Evolutionary conservation across 2,329 filamentous ascomycete genomes (phyloP).

Genomic region (Xylaria sp.): DNA sequence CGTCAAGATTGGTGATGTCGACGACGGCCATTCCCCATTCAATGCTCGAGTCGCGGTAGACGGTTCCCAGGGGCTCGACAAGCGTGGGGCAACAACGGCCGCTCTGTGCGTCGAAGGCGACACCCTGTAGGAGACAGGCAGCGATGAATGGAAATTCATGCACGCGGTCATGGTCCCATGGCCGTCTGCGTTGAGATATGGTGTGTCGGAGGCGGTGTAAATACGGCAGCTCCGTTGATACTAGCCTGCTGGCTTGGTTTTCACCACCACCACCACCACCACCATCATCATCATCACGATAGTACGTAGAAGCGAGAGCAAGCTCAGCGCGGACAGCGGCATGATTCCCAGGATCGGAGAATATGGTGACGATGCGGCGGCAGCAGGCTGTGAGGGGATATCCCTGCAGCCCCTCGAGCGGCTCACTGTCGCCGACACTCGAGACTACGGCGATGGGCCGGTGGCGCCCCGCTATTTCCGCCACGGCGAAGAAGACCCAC

Average conservation of each 20-base stretch:
- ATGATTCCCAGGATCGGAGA: conserved; percentile 37
- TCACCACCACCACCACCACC: no score
- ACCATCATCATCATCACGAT: no score
- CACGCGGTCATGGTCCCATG: conserved; percentile 37
- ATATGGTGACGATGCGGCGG: conserved; percentile 38
- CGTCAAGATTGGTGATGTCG: conserved; percentile 38
- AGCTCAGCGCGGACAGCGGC: conserved; percentile 35
- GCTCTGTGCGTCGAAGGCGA: conserved; percentile 29
- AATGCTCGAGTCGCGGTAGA: conserved; percentile 38
- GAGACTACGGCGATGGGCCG: conserved; percentile 35
- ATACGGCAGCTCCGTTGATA: conserved; percentile 13
- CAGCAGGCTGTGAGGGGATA: conserved; percentile 35
- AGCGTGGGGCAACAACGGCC: conserved; percentile 19
- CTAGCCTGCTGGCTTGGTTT: not conserved
- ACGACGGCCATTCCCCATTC: conserved; percentile 42
- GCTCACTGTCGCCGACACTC: conserved; percentile 24
- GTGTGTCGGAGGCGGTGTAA: not conserved
- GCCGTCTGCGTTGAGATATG: conserved; percentile 14
- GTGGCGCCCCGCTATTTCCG: conserved; percentile 30
- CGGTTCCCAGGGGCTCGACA: conserved; percentile 38
- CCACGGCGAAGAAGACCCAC: conserved; percentile 37
- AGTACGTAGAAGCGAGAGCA: conserved; percentile 33
- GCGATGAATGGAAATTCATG: conserved; percentile 38
- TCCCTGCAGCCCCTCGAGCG: conserved; percentile 33
- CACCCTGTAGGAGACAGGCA: conserved; percentile 36